phyloP scores from a whole-genome alignment of 371 early-diverging fungal genomes.

The Mucor saturninus region DNA sequence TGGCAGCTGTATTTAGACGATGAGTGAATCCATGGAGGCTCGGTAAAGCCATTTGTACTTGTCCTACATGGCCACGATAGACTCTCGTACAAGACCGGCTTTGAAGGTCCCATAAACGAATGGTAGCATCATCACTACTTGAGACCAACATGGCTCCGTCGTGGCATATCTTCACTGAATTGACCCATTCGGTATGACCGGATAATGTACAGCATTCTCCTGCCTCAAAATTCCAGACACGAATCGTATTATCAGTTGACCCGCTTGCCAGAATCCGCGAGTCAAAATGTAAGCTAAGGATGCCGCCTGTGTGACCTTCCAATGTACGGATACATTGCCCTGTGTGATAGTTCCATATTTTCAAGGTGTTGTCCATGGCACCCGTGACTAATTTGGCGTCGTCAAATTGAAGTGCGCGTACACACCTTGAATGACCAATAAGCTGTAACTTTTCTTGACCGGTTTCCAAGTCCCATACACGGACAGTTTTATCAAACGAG shows the following conservation, averaged over 20 bases:
- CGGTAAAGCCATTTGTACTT: conserved; percentile 71
- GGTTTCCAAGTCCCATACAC: conserved; percentile 83
- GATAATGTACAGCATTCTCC: conserved; percentile 78
- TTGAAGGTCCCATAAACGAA: conserved; percentile 84
- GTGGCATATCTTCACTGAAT: conserved; percentile 77
- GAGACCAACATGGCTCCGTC: conserved; percentile 74
- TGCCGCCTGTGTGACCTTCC: conserved; percentile 84
- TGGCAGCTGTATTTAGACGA: conserved; percentile 28
- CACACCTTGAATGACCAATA: conserved; percentile 86
- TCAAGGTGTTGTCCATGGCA: conserved; percentile 92
- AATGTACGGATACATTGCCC: conserved; percentile 88
- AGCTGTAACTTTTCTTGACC: conserved; percentile 72
- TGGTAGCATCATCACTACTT: conserved; percentile 81
- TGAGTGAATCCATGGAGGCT: conserved; percentile 53
- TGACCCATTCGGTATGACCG: conserved; percentile 90
- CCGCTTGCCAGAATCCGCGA: conserved; percentile 82
- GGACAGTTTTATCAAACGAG: conserved; percentile 82
- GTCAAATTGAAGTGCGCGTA: conserved; percentile 89
- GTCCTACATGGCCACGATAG: conserved; percentile 81
- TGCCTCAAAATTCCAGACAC: conserved; percentile 88
- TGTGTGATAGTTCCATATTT: conserved; percentile 95
- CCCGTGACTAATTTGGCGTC: conserved; percentile 84
- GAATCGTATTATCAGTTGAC: conserved; percentile 85
- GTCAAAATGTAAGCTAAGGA: conserved; percentile 86
- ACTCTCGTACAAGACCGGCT: conserved; percentile 70